A percentile compares a stretch with the other conserved stretches of the same genome.
Evolutionary conservation across 208 protist species (phyloP).

Genomic region (Crithidia bombi): DNA sequence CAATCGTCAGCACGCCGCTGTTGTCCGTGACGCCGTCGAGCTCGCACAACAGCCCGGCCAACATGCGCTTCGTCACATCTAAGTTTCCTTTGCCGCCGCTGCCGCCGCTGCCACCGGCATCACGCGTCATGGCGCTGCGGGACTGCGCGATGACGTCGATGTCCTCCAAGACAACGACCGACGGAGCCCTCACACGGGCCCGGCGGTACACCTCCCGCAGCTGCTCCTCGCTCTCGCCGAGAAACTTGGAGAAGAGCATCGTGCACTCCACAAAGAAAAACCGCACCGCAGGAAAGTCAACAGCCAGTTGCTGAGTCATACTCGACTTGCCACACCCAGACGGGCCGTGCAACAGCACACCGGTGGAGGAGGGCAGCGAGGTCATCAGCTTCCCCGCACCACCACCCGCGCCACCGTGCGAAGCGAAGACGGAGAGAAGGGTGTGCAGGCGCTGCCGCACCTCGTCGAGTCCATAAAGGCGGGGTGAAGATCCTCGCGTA

Average conservation of each 20-base stretch:
- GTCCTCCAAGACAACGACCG: conserved; percentile 88
- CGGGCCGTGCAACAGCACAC: conserved; percentile 83
- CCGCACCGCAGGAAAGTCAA: conserved; percentile 39
- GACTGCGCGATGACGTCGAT: conserved; percentile 81
- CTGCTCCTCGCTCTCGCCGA: conserved; percentile 89
- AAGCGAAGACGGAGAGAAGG: conserved; percentile 46
- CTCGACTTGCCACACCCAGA: conserved; percentile 84
- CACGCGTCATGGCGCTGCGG: conserved; percentile 44
- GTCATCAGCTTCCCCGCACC: conserved; percentile 39
- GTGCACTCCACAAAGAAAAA: conserved; percentile 82
- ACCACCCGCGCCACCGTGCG: conserved; percentile 2
- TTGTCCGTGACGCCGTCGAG: conserved; percentile 95
- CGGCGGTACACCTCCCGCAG: conserved; percentile 77
- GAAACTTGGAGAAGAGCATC: conserved; percentile 86
- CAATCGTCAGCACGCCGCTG: conserved; percentile 92
- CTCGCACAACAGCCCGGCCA: conserved; percentile 97
- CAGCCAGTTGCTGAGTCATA: conserved; percentile 45
- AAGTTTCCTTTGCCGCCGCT: conserved; percentile 32
- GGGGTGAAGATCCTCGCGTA: not conserved
- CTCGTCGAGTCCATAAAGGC: conserved; percentile 59
- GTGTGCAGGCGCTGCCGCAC: conserved; percentile 43
- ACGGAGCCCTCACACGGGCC: conserved; percentile 62
- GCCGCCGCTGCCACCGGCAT: conserved; percentile 13
- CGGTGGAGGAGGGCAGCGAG: conserved; percentile 59
- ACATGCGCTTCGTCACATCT: conserved; percentile 83